Evolutionary conservation across 2,329 filamentous ascomycete species (phyloP), one percentile per base, ranked within the genome.

Genomic region (Ilyonectria mors-panacis): DNA sequence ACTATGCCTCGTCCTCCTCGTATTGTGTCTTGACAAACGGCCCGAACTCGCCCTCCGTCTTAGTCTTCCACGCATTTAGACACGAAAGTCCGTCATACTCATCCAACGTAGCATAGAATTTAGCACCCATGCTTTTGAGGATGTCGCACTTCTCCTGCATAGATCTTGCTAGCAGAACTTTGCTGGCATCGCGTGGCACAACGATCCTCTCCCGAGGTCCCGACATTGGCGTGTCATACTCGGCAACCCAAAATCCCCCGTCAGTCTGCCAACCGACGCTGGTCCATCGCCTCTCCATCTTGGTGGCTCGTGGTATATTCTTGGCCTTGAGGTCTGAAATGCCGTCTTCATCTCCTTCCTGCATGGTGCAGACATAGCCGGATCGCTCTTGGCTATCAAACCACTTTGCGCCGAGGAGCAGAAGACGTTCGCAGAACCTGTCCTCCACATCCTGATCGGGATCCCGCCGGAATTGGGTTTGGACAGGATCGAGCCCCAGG

Each of bases 391-490:
- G 6, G 23, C 47, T 50, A 7, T 50, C 47, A 15, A 50, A 28
- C 47, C 45, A 48, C 45, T 48, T 48, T 5, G 45, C 45, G 45
- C 45, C 45, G 21, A 48, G 45, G 19, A 26, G 45, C 8, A 48
- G 21, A 19, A 48, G 45, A 23, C 45, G 45, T 9, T 48, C 3
- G n/a, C 45, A 48, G 45, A 48, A 26, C 13, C 10, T 13, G 45
- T 48, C 45, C 45, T 48, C 45, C 4, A 9, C 45, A 26, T 48
- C 45, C n/a, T 23, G 19, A 26, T 48, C 12, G 45, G 21, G 12
- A 21, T 23, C 26, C 26, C 26, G 12, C 8, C 45, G 21, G 2
- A 19, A 3, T 26, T 5, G n/a, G 45, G 9, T 26, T 19, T 13
- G 45, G 45, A 48, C 21, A 26, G 45, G 21, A 19, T 48, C 21